A percentile compares a stretch with the other conserved stretches of the same genome.
Evolutionary conservation across 306 rosid genomes (phyloP).

Genomic region (Sesbania bispinosa): DNA sequence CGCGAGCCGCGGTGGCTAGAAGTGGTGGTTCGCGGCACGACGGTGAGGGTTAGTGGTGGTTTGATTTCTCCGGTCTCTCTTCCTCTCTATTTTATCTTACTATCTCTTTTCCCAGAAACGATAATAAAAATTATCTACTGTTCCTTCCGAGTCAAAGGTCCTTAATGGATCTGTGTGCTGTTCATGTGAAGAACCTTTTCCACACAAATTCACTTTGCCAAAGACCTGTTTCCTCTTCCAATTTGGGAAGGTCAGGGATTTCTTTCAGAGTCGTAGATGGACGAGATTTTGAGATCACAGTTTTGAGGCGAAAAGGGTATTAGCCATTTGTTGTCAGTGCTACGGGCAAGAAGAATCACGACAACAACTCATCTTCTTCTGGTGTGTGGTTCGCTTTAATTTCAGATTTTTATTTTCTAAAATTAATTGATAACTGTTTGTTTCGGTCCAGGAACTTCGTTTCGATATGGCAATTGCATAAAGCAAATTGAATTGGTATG

Average conservation of each 20-base stretch:
- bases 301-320: constrained; percentile 42
- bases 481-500: too few species aligned
- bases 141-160: not conserved
- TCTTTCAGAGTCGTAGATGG: constrained; percentile 37
- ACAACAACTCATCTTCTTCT: constrained; percentile 49
- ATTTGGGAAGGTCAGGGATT: constrained; percentile 31
- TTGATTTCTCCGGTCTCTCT: too few species aligned
- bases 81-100: too few species aligned
- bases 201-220: constrained; percentile 41
- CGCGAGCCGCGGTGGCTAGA: too few species aligned
- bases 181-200: constrained; percentile 48
- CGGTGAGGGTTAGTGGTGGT: too few species aligned
- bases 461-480: not conserved
- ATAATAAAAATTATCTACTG: not conserved
- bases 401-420: not conserved
- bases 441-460: not conserved
- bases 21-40: too few species aligned
- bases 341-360: constrained; percentile 63
- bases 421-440: not conserved
- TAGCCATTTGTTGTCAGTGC: constrained; percentile 47
- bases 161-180: constrained; percentile 75
- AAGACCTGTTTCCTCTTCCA: constrained; percentile 48
- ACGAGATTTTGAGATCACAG: constrained; percentile 43
- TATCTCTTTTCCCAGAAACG: not conserved
- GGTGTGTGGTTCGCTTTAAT: constrained; percentile 26